These are phyloP conservation scores for Lentithecium fluviatile DNA, from an alignment of 495 filamentous ascomycete species.

Conservation along the genomic window DNA sequence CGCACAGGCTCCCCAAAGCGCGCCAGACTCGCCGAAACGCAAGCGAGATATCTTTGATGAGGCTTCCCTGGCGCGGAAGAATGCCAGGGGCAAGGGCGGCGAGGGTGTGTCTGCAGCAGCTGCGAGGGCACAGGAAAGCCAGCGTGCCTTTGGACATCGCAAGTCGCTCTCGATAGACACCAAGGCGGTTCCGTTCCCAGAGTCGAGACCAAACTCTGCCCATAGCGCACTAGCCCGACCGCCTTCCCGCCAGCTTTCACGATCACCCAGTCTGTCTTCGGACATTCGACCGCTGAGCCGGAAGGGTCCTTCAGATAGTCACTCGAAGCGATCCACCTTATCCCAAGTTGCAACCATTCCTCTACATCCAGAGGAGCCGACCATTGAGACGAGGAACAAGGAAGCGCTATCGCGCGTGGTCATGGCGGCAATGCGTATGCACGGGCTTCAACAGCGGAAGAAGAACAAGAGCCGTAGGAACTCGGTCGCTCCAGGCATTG, in stretches of 20 bases:
- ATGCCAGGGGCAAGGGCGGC: conserved; percentile 55
- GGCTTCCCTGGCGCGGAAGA: conserved; percentile 56
- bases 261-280: conserved; percentile 39
- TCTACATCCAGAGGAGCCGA: conserved; percentile 45
- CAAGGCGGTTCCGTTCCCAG: conserved; percentile 1
- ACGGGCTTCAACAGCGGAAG: conserved; percentile 56
- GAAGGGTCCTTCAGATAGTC: conserved; percentile 19
- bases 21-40: conserved; percentile 48
- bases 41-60: conserved; percentile 60
- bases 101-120: conserved; percentile 58
- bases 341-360: conserved; percentile 43
- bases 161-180: conserved; percentile 37
- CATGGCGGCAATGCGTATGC: conserved; percentile 64
- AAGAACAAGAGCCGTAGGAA: conserved; percentile 24
- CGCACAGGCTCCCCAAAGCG: neutral
- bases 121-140: conserved; percentile 40
- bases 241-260: conserved; percentile 26
- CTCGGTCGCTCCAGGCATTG: conserved; percentile 16
- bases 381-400: conserved; percentile 49
- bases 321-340: conserved; percentile 30
- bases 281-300: conserved; percentile 29
- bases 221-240: conserved; percentile 5
- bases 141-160: conserved; percentile 5
- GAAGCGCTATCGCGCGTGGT: conserved; percentile 47
- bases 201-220: conserved; percentile 12